phyloP scores from a whole-genome alignment of 768 basidiomycete species.

The Chalciporus piperatus region DNA sequence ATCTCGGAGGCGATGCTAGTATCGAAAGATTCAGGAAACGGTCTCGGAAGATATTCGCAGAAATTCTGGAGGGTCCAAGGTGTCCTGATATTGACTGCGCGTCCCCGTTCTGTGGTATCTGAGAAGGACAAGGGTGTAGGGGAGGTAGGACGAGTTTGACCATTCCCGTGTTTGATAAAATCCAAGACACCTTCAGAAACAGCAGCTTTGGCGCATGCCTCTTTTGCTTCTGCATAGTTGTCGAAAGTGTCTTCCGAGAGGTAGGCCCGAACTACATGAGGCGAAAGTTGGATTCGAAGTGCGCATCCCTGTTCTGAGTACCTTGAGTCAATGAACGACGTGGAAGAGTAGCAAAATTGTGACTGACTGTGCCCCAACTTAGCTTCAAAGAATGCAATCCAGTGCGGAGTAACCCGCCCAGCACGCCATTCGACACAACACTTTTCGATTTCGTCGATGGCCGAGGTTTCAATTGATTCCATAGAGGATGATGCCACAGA shows the following conservation, averaged over 20 bases:
- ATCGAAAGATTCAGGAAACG: conserved; percentile 54
- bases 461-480: conserved; percentile 4
- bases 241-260: conserved; percentile 46
- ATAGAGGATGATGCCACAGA: background rate
- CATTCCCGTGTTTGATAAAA: conserved; percentile 56
- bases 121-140: conserved; percentile 7
- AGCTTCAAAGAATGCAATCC: conserved; percentile 48
- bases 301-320: conserved; percentile 51
- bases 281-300: conserved; percentile 51
- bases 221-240: conserved; percentile 44
- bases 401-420: conserved; percentile 48
- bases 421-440: conserved; percentile 56
- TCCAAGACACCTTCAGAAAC: conserved; percentile 53
- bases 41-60: conserved; percentile 63
- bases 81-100: conserved; percentile 6
- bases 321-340: conserved; percentile 1
- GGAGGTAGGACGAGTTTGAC: conserved; percentile 40
- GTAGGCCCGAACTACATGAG: conserved; percentile 49
- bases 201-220: conserved; percentile 53
- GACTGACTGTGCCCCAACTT: conserved; percentile 44
- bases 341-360: background rate
- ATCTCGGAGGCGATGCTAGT: conserved; percentile 47
- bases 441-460: conserved; percentile 45
- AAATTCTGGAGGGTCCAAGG: conserved; percentile 51
- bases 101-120: conserved; percentile 5